Percentiles rank a stretch among this genome's conserved stretches.
Conservation (phyloP, 208 protist genomes). For the Jaenimonas drosophilae region DNA sequence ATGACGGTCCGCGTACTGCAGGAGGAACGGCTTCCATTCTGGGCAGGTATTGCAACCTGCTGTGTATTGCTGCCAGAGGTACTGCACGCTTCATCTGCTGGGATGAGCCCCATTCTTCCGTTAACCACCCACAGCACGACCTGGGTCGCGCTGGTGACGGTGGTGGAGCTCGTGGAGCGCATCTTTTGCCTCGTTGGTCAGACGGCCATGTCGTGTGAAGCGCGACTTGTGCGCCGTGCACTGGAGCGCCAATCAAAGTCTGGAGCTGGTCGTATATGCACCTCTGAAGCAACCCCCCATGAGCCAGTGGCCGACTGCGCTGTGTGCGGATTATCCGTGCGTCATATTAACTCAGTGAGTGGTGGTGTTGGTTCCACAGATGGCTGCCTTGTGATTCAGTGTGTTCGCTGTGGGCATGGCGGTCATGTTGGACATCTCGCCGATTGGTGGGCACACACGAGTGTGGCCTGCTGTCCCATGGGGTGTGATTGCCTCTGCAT, state of each 20-base stretch:
- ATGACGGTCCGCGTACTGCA: constrained; percentile 15
- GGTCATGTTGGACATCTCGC: constrained; percentile 66
- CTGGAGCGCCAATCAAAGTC: constrained; percentile 20
- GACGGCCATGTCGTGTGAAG: constrained; percentile 23
- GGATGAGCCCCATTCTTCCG: constrained; percentile 1
- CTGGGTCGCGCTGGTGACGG: constrained; percentile 12
- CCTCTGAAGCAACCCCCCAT: constrained; percentile 7
- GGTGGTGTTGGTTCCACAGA: too few species aligned
- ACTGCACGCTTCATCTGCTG: constrained; percentile 7
- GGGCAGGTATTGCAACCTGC: constrained; percentile 53
- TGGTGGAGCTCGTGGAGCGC: constrained; percentile 28
- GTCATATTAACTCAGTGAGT: too few species aligned
- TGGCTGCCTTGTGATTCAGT: constrained; percentile 57
- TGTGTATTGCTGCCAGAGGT: constrained; percentile 36
- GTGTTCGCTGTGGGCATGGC: constrained; percentile 62
- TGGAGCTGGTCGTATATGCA: too few species aligned
- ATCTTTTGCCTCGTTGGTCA: constrained; percentile 17
- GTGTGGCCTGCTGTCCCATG: constrained; percentile 48
- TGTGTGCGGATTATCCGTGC: constrained; percentile 54
- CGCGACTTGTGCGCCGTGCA: constrained; percentile 22
- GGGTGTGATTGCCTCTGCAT: constrained; percentile 62
- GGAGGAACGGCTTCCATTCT: constrained; percentile 26
- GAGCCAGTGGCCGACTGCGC: constrained; percentile 42
- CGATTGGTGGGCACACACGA: constrained; percentile 57
- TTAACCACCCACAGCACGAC: constrained; percentile 1